phyloP scores from a whole-genome alignment of 2,329 filamentous ascomycete species.

The Metarhizium album region DNA sequence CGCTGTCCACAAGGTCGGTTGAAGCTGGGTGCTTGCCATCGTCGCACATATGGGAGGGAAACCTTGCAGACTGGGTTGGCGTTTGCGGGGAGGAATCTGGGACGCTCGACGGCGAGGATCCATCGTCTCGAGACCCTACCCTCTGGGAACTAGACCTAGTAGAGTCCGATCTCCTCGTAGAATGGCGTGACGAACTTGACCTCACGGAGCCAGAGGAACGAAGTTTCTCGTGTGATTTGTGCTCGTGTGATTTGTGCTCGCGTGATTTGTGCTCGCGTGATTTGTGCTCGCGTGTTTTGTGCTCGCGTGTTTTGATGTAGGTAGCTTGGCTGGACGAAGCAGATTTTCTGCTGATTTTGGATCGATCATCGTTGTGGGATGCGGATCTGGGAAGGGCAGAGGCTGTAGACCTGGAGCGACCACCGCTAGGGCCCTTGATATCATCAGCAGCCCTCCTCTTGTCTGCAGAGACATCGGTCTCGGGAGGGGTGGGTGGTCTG shows the following conservation, averaged over 20 bases:
- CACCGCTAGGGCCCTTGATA: slow-evolving; percentile 8
- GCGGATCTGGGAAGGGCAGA: slow-evolving; percentile 33
- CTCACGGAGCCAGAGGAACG: slow-evolving; percentile 23
- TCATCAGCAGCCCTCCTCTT: slow-evolving; percentile 28
- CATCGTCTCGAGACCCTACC: slow-evolving; percentile 31
- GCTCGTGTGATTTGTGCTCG: slow-evolving; percentile 21
- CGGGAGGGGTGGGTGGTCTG: slow-evolving; percentile 52
- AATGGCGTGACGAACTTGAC: slow-evolving; percentile 23
- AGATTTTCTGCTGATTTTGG: slow-evolving; percentile 43
- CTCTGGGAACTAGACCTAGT: slow-evolving; percentile 19
- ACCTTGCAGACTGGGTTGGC: slow-evolving; percentile 43
- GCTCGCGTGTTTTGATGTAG: no score
- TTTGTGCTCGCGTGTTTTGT: slow-evolving; percentile 23
- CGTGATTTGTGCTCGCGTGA: slow-evolving; percentile 23
- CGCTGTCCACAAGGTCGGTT: slow-evolving; percentile 24
- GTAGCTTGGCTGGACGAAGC: slow-evolving; percentile 49
- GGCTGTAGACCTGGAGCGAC: slow-evolving; percentile 32
- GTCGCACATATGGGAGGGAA: slow-evolving; percentile 34
- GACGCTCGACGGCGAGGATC: slow-evolving; percentile 35
- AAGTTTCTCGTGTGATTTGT: slow-evolving; percentile 25
- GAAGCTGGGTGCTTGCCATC: slow-evolving; percentile 26
- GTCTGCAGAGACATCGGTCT: slow-evolving; percentile 47
- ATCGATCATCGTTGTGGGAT: slow-evolving; percentile 38
- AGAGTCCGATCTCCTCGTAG: slow-evolving; percentile 28
- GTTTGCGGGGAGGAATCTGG: slow-evolving; percentile 51